phyloP scores from a whole-genome alignment of 768 basidiomycete genomes.

The Auriscalpium orientale region DNA sequence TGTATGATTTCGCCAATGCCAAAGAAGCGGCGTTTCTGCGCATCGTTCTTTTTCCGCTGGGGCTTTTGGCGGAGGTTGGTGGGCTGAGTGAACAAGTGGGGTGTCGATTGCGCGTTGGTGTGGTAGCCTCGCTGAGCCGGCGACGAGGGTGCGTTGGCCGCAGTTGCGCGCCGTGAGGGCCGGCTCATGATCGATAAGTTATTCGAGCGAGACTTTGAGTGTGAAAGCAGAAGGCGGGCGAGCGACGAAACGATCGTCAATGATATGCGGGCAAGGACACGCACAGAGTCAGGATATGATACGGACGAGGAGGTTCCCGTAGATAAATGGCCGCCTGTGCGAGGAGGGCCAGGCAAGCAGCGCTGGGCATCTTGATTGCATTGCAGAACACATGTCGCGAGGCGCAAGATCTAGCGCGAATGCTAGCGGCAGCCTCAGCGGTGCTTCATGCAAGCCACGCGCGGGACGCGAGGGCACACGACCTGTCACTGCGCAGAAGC shows the following conservation, averaged over 20 bases:
- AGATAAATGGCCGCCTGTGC: neutral
- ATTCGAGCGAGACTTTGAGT: neutral
- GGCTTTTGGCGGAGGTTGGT: slow-evolving; percentile 6
- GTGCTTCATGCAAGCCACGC: neutral
- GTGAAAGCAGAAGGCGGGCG: neutral
- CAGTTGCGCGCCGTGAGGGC: neutral
- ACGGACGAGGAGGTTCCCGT: neutral
- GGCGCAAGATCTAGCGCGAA: neutral
- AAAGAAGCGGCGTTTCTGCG: slow-evolving; percentile 66
- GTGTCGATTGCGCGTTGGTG: neutral
- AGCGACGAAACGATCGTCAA: neutral
- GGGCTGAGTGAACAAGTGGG: neutral
- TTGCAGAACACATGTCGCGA: neutral
- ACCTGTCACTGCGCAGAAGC: too few relatives aligned
- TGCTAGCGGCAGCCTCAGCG: neutral
- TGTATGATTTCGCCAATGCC: slow-evolving; percentile 74
- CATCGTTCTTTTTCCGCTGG: slow-evolving; percentile 33
- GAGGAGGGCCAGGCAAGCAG: neutral
- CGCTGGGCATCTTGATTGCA: neutral
- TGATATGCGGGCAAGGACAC: neutral
- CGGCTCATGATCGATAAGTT: neutral
- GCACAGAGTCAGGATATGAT: neutral
- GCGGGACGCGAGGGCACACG: neutral
- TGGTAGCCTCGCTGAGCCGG: neutral
- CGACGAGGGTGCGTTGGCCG: neutral